phyloP scores from a whole-genome alignment of 2,329 filamentous ascomycete species.

The Venturia nashicola region DNA sequence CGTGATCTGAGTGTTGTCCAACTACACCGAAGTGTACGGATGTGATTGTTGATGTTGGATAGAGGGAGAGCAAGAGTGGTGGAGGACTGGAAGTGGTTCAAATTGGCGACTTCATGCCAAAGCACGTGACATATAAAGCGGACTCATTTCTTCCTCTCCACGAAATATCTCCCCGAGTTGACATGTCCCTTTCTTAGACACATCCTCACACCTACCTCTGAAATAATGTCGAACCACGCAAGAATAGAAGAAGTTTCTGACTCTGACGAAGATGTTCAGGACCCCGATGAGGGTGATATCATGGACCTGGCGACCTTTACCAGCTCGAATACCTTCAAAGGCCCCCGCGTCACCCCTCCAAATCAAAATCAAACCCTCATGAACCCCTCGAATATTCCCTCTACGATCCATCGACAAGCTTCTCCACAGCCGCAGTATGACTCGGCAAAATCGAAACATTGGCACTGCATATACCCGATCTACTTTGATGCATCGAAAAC shows the following conservation, averaged over 20 bases:
- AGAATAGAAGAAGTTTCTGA: constrained; percentile 89
- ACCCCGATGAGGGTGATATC: constrained; percentile 58
- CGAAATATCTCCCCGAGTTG: neutral
- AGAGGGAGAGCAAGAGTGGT: too few species aligned
- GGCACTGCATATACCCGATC: constrained; percentile 83
- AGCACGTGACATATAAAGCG: neutral
- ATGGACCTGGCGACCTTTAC: constrained; percentile 66
- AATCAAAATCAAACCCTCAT: constrained; percentile 23
- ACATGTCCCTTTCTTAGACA: neutral
- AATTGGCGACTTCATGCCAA: too few species aligned
- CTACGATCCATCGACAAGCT: constrained; percentile 15
- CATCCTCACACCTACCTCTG: neutral
- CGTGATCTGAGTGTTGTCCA: neutral
- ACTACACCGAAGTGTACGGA: too few species aligned
- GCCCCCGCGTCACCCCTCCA: constrained; percentile 24
- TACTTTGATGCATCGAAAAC: constrained; percentile 78
- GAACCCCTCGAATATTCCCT: constrained; percentile 18
- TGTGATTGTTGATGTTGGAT: too few species aligned
- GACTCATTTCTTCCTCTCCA: neutral
- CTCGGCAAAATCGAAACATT: constrained; percentile 46
- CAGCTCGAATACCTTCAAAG: constrained; percentile 13
- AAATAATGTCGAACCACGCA: constrained; percentile 60
- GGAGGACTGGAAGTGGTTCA: too few species aligned
- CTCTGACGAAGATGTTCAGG: constrained; percentile 54
- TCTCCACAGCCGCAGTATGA: constrained; percentile 20